A percentile compares a stretch with the other conserved stretches of the same genome.
These are phyloP conservation scores for Daldinia sp. DNA, from an alignment of 2,329 filamentous ascomycete species.

Conservation along the genomic window DNA sequence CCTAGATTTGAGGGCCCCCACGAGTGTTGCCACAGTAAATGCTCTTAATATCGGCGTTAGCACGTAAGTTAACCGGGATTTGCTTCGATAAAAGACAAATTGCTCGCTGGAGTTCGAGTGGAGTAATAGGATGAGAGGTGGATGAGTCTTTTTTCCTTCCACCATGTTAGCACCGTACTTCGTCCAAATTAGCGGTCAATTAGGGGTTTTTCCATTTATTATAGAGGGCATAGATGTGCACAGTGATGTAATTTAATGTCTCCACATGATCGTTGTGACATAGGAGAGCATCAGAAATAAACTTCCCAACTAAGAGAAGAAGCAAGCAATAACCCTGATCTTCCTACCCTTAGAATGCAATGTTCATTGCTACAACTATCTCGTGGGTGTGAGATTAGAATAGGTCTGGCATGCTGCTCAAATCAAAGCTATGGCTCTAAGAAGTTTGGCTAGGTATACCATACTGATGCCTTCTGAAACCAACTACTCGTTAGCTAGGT, in stretches of 20 bases:
- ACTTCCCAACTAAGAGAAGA: neutral
- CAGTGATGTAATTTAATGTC: neutral
- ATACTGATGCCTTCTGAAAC: neutral
- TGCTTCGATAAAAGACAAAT: neutral
- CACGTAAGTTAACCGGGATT: slow-evolving; percentile 2
- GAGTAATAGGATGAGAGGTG: neutral
- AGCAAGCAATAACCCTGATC: neutral
- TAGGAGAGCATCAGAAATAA: neutral
- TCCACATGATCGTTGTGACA: neutral
- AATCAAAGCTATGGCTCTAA: neutral
- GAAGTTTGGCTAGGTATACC: neutral
- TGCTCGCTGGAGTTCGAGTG: neutral
- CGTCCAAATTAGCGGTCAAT: neutral
- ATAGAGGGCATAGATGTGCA: neutral
- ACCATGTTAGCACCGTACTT: neutral
- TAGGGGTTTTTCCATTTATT: neutral
- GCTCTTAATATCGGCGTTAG: slow-evolving; percentile 1
- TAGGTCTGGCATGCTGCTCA: neutral
- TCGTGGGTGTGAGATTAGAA: neutral
- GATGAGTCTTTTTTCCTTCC: neutral
- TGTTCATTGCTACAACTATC: neutral
- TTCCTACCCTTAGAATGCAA: neutral
- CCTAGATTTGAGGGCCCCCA: neutral
- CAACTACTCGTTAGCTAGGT: neutral
- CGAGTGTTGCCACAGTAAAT: slow-evolving; percentile 6